These are phyloP conservation scores for Xenoacremonium recifei DNA, from an alignment of 2,329 filamentous ascomycete species.

Conservation along the genomic window DNA sequence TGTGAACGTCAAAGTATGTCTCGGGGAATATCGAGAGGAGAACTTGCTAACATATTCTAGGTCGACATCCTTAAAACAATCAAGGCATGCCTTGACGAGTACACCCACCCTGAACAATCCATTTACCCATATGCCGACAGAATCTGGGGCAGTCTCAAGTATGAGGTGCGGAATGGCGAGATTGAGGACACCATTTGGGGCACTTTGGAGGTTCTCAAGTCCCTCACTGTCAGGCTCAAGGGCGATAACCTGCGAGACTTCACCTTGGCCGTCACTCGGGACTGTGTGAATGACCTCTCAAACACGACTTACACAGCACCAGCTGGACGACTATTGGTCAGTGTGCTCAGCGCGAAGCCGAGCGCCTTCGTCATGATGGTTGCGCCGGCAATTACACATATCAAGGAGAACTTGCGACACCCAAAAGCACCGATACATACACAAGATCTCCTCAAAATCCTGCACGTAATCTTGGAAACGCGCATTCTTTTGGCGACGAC, in stretches of 20 bases:
- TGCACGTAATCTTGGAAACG: conserved; percentile 51
- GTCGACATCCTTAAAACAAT: conserved; percentile 57
- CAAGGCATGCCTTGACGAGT: conserved; percentile 50
- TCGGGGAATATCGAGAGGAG: fast-evolving
- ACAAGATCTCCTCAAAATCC: conserved; percentile 49
- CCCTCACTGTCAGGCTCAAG: conserved; percentile 45
- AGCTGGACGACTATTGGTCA: conserved; percentile 52
- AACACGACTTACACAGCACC: conserved; percentile 52
- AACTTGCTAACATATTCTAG: conserved; percentile 25
- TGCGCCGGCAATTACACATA: conserved; percentile 45
- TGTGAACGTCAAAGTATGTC: conserved; percentile 53
- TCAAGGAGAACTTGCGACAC: conserved; percentile 50
- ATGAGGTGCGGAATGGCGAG: conserved; percentile 61
- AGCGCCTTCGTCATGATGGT: conserved; percentile 48
- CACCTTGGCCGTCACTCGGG: conserved; percentile 47
- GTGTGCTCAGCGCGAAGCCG: conserved; percentile 47
- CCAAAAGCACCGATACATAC: conserved; percentile 50
- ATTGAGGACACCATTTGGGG: conserved; percentile 56
- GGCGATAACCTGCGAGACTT: conserved; percentile 46
- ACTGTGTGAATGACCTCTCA: conserved; percentile 52
- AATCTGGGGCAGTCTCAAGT: conserved; percentile 61
- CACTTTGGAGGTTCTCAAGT: conserved; percentile 53
- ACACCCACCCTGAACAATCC: conserved; percentile 44
- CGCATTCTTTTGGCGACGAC: conserved; percentile 38
- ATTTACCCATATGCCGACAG: conserved; percentile 48